Evolutionary conservation across 495 filamentous ascomycete species (phyloP), one percentile per base, ranked within the genome.

Genomic region (Aspergillus wentii): DNA sequence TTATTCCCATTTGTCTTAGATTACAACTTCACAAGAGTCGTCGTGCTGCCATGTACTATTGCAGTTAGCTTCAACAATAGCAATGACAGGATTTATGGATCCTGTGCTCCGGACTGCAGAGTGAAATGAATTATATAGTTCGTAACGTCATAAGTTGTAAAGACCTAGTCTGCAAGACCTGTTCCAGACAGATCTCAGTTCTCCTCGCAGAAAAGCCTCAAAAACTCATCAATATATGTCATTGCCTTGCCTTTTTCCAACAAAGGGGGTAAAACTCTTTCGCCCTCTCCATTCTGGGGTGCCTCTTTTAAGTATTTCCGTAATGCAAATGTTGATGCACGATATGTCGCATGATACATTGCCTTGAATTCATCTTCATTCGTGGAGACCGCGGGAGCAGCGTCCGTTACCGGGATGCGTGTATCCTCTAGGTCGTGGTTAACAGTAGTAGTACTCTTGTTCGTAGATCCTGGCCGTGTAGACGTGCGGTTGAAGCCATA

Each of bases 301-400:
- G 38, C 6, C 17, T 56, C 54, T 35, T 56, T 68, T 36, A 79
- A 53, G 37, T 71, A 65, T 26, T 58, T 67, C 29, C 78, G 63
- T 17, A 82, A 66, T 4, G 77, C 72, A 49, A 82, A 79, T 15
- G 66, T 69, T 1, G 75, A 69, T 14, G 76, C 73, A 41, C 79
- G 80, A 44, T 73, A 82, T 0, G 75, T 78, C 32, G 79, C 77
- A 43, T 83, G 79, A 36, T 83, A 83, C 56, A 82, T 71, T 7
- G 71, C 48, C 51, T 82, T 83, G 53, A 78, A 83, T 32, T 81
- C 77, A 45, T 81, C 78, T 30, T 75, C 73, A 19, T 76, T 71
- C 0, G 54, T 47, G 0, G 37, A 38, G 1, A 48, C 44, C 6
- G 41, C 38, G 4, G 51, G 48, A 22, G 43, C 41, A 6, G 55